Conservation (phyloP, 495 filamentous ascomycete genomes). For the Neurospora terricola region DNA sequence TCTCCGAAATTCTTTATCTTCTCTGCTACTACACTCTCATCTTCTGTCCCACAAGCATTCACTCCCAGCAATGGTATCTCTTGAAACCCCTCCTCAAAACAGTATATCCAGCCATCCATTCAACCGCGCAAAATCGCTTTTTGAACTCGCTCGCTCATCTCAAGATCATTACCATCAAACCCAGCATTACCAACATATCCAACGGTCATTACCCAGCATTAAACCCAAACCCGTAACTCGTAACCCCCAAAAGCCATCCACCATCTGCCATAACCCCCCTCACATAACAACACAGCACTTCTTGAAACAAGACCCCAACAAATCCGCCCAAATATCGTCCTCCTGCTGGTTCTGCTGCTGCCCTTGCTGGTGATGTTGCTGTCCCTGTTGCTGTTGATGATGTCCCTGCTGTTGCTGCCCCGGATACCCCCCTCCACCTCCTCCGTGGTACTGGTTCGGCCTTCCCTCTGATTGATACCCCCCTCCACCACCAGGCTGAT, state of each 20-base stretch:
- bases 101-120: background rate
- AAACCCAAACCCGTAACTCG: background rate
- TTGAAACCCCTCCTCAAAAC: background rate
- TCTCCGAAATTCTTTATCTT: background rate
- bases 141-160: background rate
- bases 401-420: constrained; percentile 7
- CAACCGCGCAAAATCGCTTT: background rate
- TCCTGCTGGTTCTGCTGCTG: constrained; percentile 36
- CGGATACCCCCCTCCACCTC: constrained; percentile 23
- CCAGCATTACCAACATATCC: background rate
- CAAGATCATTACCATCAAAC: background rate
- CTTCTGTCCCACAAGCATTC: background rate
- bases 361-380: constrained; percentile 14
- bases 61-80: background rate
- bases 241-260: background rate
- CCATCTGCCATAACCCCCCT: constrained; percentile 2
- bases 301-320: constrained; percentile 52
- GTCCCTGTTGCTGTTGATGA: constrained; percentile 5
- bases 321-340: constrained; percentile 52
- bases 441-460: constrained; percentile 16
- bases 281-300: constrained; percentile 77
- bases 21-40: background rate
- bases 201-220: background rate
- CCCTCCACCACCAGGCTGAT: constrained; percentile 25
- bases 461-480: constrained; percentile 22